Conservation (phyloP, 306 rosid genomes). For the Acacia crassicarpa region DNA sequence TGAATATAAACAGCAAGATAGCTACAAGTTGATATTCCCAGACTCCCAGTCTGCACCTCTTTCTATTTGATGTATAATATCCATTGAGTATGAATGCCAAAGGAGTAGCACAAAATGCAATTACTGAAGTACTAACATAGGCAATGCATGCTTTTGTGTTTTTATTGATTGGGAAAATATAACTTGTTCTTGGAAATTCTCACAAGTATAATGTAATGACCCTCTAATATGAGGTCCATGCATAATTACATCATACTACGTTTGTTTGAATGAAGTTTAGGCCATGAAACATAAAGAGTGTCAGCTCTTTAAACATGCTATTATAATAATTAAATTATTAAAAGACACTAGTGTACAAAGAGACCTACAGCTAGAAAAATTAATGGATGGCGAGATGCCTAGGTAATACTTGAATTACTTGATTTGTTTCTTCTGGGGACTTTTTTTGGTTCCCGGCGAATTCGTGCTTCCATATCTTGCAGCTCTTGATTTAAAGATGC, state of each 20-base stretch:
- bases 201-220: not conserved
- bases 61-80: not conserved
- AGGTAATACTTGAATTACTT: slow-evolving; percentile 75
- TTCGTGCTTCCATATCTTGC: slow-evolving; percentile 90
- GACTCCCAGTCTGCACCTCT: not conserved
- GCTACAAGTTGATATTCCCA: not conserved
- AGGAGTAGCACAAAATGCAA: not conserved
- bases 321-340: not conserved
- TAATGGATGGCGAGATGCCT: not conserved
- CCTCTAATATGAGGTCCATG: not conserved
- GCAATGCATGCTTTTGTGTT: not conserved
- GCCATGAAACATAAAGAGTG: not conserved
- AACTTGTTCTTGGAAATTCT: not conserved
- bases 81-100: not conserved
- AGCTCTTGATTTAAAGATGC: slow-evolving; percentile 92
- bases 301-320: slow-evolving; percentile 8
- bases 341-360: slow-evolving; percentile 15
- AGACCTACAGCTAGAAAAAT: not conserved
- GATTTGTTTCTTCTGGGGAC: slow-evolving; percentile 89
- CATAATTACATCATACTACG: not conserved
- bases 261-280: not conserved
- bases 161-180: not conserved
- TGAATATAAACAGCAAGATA: not conserved
- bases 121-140: not conserved
- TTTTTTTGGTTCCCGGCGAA: slow-evolving; percentile 91